phyloP scores from a whole-genome alignment of 768 basidiomycete species.

The Austroboletus festivus region DNA sequence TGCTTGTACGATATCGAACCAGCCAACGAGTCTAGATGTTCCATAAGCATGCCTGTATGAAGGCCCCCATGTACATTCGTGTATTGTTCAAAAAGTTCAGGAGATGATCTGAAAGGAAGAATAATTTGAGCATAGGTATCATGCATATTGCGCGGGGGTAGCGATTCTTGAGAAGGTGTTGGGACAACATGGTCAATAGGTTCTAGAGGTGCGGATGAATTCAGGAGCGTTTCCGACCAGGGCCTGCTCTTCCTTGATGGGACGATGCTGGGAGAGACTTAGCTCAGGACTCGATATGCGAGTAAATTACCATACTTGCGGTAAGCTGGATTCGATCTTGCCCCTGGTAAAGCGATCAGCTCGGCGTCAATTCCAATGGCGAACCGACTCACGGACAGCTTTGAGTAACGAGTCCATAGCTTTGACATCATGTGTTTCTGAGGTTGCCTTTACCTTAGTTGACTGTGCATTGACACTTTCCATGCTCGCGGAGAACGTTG shows the following conservation, averaged over 20 bases:
- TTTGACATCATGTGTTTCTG: constrained; percentile 58
- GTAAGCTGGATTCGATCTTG: constrained; percentile 51
- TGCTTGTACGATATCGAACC: constrained; percentile 85
- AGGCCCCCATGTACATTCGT: constrained; percentile 71
- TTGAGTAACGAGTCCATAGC: constrained; percentile 56
- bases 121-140: constrained; percentile 68
- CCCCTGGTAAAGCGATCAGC: constrained; percentile 32
- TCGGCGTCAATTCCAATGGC: neutral
- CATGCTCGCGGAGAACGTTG: neutral
- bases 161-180: constrained; percentile 20
- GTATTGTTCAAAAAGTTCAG: constrained; percentile 61
- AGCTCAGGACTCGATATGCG: constrained; percentile 1
- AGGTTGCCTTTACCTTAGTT: constrained; percentile 21
- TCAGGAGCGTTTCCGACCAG: constrained; percentile 60
- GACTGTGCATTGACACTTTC: neutral
- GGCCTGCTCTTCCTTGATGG: constrained; percentile 49
- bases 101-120: constrained; percentile 61
- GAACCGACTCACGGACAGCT: constrained; percentile 48
- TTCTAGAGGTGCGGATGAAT: constrained; percentile 27
- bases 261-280: constrained; percentile 41
- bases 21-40: constrained; percentile 81
- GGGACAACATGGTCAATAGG: constrained; percentile 11
- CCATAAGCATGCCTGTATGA: constrained; percentile 70
- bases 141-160: constrained; percentile 55
- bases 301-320: constrained; percentile 39